Conservation (phyloP, 768 basidiomycete species). For the Auricularia sp. region DNA sequence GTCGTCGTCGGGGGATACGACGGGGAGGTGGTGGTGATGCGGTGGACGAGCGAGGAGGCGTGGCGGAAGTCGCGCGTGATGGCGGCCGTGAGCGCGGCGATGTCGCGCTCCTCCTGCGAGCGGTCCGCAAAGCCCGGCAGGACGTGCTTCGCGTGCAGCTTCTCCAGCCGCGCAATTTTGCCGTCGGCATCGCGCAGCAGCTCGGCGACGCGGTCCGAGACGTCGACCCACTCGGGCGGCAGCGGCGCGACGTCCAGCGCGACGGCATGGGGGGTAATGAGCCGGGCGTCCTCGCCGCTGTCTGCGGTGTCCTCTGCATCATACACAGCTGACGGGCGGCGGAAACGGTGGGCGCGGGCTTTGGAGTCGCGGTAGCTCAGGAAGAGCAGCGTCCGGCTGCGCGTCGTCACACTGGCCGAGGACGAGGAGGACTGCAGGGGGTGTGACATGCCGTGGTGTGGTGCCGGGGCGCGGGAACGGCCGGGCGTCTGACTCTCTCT, state of each 20-base stretch:
- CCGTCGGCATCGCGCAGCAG: conserved; percentile 54
- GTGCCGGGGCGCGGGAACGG: conserved; percentile 9
- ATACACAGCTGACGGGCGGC: conserved; percentile 21
- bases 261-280: conserved; percentile 32
- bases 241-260: conserved; percentile 43
- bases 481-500: not conserved
- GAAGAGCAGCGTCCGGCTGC: conserved; percentile 86
- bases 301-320: conserved; percentile 23
- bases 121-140: conserved; percentile 96
- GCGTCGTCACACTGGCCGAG: conserved; percentile 35
- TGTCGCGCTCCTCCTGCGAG: conserved; percentile 85
- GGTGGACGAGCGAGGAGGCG: conserved; percentile 55
- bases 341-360: conserved; percentile 28
- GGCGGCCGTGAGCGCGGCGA: conserved; percentile 72
- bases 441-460: conserved; percentile 7
- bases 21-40: conserved; percentile 40
- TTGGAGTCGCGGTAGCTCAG: conserved; percentile 84
- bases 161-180: conserved; percentile 88
- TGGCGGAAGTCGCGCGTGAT: conserved; percentile 76
- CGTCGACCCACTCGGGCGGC: conserved; percentile 92
- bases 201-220: conserved; percentile 80
- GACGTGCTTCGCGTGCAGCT: conserved; percentile 90
- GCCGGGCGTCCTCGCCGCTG: conserved; percentile 56
- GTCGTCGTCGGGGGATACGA: conserved; percentile 28
- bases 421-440: no score